Evolutionary conservation across 1,284 basidiomycete genomes (phyloP).

Genomic region (Takashimella koratensis): DNA sequence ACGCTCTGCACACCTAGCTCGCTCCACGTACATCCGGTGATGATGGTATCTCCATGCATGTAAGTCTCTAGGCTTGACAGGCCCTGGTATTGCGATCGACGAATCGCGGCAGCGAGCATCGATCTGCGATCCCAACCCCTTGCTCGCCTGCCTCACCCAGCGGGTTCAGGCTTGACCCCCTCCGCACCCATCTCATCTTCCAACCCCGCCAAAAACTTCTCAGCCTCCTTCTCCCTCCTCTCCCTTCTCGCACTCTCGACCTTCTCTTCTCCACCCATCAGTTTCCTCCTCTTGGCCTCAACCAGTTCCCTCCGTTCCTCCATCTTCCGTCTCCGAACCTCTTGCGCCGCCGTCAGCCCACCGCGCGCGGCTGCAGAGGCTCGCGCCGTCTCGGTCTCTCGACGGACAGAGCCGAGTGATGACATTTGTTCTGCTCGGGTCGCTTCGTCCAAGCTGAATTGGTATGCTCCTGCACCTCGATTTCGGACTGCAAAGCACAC

Average conservation of each 20-base stretch:
- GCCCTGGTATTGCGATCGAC: too few relatives aligned
- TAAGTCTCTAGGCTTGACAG: too few relatives aligned
- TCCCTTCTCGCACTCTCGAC: constrained; percentile 29
- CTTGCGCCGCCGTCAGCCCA: constrained; percentile 54
- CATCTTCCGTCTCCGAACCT: constrained; percentile 71
- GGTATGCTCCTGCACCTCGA: constrained; percentile 83
- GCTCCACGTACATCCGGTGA: too few relatives aligned
- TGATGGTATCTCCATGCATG: too few relatives aligned
- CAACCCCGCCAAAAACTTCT: constrained; percentile 32
- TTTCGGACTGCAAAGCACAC: constrained; percentile 56
- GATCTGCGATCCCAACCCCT: too few relatives aligned
- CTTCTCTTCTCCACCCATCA: constrained; percentile 44
- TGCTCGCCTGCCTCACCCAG: too few relatives aligned
- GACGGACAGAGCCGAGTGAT: constrained; percentile 61
- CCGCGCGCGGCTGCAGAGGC: constrained; percentile 43
- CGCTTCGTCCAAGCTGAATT: constrained; percentile 78
- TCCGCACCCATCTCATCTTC: constrained; percentile 24
- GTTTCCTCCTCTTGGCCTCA: constrained; percentile 75
- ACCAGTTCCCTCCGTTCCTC: constrained; percentile 71
- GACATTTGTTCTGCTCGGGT: constrained; percentile 72
- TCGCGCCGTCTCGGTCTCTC: constrained; percentile 67
- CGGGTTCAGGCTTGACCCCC: too few relatives aligned
- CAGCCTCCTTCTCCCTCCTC: constrained; percentile 30
- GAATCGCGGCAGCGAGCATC: too few relatives aligned
- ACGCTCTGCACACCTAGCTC: too few relatives aligned